Evolutionary conservation across 805 yeast species (phyloP).

Genomic region (Starmerella geochares): DNA sequence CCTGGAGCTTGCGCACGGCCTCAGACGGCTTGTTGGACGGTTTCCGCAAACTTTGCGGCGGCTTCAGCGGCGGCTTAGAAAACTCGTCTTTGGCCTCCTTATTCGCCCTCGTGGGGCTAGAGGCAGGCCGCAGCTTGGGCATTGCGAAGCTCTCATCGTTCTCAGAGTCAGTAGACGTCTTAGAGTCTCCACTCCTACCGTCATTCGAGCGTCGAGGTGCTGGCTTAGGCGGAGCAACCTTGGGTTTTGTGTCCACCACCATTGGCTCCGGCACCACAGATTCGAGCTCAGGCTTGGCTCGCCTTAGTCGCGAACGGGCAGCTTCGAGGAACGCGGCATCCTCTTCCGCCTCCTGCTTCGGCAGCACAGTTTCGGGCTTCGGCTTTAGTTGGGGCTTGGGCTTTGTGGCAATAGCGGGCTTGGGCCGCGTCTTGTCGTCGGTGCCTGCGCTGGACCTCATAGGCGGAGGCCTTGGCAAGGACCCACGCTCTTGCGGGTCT

Average conservation of each 20-base stretch:
- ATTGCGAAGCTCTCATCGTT: constrained; percentile 6
- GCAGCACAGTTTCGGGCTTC: constrained; percentile 11
- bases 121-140: constrained; percentile 14
- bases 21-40: constrained; percentile 17
- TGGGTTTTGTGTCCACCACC: neutral
- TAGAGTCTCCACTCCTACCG: no score
- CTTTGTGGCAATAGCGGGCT: constrained; percentile 6
- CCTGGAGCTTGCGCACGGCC: constrained; percentile 18
- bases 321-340: constrained; percentile 18
- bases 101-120: constrained; percentile 1
- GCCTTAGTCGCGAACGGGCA: constrained; percentile 7
- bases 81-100: neutral
- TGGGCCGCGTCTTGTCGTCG: neutral
- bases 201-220: neutral
- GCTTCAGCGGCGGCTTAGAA: constrained; percentile 13
- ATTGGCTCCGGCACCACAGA: no score
- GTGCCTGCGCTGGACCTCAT: neutral
- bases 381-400: constrained; percentile 7
- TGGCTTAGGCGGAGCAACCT: constrained; percentile 1
- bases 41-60: constrained; percentile 16
- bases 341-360: constrained; percentile 14
- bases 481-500: neutral
- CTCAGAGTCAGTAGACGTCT: neutral
- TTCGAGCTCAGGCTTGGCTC: neutral
- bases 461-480: neutral